Base-by-base conservation (phyloP, 352 stramenopile genomes). In the Phytopythium kandeliae region DNA sequence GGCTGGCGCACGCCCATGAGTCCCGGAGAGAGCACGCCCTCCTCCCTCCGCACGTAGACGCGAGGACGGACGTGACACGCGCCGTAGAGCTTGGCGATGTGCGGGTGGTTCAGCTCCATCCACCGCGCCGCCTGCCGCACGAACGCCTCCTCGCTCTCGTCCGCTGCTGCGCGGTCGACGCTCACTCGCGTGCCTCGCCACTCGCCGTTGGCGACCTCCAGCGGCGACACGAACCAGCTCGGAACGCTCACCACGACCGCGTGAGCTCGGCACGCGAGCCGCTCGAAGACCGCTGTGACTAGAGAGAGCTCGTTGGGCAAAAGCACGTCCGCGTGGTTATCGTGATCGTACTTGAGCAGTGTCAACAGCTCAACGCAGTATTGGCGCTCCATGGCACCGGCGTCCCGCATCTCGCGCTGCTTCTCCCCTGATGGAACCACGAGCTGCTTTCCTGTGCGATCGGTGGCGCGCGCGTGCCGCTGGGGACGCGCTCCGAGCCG, bases 81-180 rank as follows among this genome's bases (percentile, higher is more conserved):
- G 31, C 28, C 45, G 22, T 38, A 41, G 28, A 51, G 21, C 30
- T 51, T 51, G n/a, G 16, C 45, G 31, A 51, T 42, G 21, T 35
- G 26, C 19, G 43, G 43, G 43, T 48, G 43, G 26, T 48, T 48
- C 2, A 48, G 13, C 2, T 2, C 30, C 19, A 30, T 5, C 45
- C 45, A 51, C 13, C 28, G 28, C 4, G 1, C 19, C 0, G 31
- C 45, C 21, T 41, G n/a, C 9, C 21, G 17, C 30, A 51, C 7
- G 33, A 51, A 51, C 4, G 30, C 26, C 17, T 51, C 45, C 11
- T 41, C 19, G n/a, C 16, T 51, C 30, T 48, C 26, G 16, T 36
- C 16, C 8, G 45, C 31, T 12, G 19, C n/a, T 1, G 17, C 30
- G 11, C 6, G 25, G 21, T 38, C 19, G 0, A 38, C 28, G 7